Evolutionary conservation across 495 filamentous ascomycete species (phyloP).

Genomic region (Terfezia boudieri): DNA sequence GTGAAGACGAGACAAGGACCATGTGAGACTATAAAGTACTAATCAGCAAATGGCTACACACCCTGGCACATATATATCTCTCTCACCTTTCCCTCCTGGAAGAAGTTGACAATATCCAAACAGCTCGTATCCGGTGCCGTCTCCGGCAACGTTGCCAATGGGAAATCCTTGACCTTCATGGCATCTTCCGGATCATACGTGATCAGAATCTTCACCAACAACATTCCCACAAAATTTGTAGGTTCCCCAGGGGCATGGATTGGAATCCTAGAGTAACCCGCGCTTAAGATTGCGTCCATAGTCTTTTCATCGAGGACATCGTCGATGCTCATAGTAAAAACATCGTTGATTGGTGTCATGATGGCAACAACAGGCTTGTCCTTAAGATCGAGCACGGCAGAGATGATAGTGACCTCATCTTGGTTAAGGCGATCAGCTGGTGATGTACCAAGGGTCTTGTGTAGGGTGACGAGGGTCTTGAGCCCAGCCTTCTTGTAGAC

Average conservation of each 20-base stretch:
- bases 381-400: constrained; percentile 84
- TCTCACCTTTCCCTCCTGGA: constrained; percentile 68
- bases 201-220: constrained; percentile 93
- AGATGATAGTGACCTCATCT: constrained; percentile 97
- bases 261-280: constrained; percentile 87
- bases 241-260: constrained; percentile 70
- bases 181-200: constrained; percentile 93
- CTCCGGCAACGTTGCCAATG: constrained; percentile 80
- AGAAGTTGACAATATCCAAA: constrained; percentile 96
- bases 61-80: too few relatives aligned
- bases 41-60: too few relatives aligned
- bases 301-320: constrained; percentile 74
- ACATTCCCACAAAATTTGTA: constrained; percentile 85
- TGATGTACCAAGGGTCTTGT: constrained; percentile 68
- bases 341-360: constrained; percentile 96
- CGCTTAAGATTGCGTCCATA: constrained; percentile 77
- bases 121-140: constrained; percentile 88
- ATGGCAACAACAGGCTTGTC: constrained; percentile 84
- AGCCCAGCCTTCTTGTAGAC: constrained; percentile 90
- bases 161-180: constrained; percentile 65
- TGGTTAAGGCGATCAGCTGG: constrained; percentile 74
- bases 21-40: constrained; percentile 44
- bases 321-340: constrained; percentile 85
- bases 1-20: constrained; percentile 81
- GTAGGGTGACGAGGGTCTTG: constrained; percentile 75